phyloP scores from a whole-genome alignment of 306 rosid species.

The Vachellia collinsii region DNA sequence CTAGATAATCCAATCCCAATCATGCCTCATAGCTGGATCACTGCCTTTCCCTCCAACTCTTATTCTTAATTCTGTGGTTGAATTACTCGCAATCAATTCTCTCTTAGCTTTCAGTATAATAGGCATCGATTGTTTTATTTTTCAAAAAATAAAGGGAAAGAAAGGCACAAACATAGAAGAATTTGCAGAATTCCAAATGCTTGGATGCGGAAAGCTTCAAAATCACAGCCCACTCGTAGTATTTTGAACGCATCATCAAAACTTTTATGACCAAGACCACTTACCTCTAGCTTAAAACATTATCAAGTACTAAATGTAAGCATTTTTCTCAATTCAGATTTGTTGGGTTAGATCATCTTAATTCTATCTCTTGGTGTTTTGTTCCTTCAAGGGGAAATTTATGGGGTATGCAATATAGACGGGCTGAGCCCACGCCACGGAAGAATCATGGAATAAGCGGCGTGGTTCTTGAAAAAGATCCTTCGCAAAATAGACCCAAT shows the following conservation, averaged over 20 bases:
- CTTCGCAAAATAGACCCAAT: background rate
- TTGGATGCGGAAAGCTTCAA: background rate
- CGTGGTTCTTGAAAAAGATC: background rate
- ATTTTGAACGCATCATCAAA: background rate
- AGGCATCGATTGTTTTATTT: background rate
- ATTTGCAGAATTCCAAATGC: background rate
- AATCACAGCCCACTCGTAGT: background rate
- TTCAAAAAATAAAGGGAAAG: background rate
- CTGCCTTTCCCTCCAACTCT: slow-evolving; percentile 11
- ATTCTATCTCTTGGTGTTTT: background rate
- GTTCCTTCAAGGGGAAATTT: background rate
- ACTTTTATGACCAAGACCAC: background rate
- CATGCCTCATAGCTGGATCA: slow-evolving; percentile 19
- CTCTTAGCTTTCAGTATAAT: background rate
- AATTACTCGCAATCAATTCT: background rate
- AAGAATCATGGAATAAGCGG: background rate
- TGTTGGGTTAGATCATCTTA: background rate
- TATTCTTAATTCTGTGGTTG: slow-evolving; percentile 18
- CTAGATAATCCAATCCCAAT: slow-evolving; percentile 28
- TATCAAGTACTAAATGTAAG: too few relatives aligned
- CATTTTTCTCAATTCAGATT: too few relatives aligned
- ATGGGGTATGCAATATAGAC: background rate
- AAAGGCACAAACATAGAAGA: background rate
- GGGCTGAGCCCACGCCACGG: background rate
- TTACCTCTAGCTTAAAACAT: background rate